phyloP scores from a whole-genome alignment of 2,329 filamentous ascomycete species.

The Hymenoscyphus scutula region DNA sequence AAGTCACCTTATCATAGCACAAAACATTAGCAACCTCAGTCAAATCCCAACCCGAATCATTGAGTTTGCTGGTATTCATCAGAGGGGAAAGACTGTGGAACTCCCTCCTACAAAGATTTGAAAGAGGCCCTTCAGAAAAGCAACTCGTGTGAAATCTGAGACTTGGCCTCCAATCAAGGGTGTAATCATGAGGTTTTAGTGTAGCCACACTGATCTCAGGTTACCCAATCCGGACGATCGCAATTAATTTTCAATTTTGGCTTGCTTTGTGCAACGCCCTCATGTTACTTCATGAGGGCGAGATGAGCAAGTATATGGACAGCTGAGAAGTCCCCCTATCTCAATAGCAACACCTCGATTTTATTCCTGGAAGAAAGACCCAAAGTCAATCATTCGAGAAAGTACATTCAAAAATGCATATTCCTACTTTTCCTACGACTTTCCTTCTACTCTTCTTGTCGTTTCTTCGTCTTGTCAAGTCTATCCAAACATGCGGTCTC shows the following conservation, averaged over 20 bases:
- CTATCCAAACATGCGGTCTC: neutral
- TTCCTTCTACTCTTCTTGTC: neutral
- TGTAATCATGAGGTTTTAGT: neutral
- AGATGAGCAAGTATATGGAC: neutral
- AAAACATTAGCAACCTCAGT: neutral
- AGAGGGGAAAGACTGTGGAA: neutral
- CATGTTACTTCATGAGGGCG: neutral
- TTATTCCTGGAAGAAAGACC: neutral
- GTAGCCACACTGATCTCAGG: neutral
- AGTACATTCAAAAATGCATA: neutral
- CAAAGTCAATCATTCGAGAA: neutral
- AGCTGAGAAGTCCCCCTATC: neutral
- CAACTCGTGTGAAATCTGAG: neutral
- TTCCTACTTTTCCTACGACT: neutral
- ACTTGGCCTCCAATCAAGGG: neutral
- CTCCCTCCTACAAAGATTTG: neutral
- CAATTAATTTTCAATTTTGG: neutral
- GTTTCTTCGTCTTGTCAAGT: neutral
- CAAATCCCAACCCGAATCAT: neutral
- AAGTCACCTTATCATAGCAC: neutral
- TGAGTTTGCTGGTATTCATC: neutral
- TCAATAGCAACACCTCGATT: neutral
- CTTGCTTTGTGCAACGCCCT: neutral
- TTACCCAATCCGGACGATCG: neutral
- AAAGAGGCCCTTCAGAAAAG: neutral